Conservation (phyloP, 78 protist species). For the Protostelium mycophagum region DNA sequence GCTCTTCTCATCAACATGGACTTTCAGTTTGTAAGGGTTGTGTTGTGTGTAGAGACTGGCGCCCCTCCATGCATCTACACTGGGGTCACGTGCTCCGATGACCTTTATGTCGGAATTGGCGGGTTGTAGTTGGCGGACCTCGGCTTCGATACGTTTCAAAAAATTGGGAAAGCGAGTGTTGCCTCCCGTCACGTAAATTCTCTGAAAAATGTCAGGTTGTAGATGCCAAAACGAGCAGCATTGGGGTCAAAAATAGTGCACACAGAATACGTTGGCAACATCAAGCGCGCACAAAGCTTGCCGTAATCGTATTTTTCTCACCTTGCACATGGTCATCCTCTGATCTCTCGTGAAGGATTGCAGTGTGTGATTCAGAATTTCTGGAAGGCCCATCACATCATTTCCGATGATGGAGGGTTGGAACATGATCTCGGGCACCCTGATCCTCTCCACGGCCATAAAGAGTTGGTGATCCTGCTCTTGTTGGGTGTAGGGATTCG, state of each 20-base stretch:
- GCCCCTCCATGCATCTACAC: background rate
- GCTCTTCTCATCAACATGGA: background rate
- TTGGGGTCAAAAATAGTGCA: background rate
- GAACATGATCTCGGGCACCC: conserved; percentile 32
- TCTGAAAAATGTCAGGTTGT: background rate
- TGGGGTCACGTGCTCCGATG: background rate
- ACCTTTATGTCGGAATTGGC: background rate
- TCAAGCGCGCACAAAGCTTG: no score
- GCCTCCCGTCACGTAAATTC: conserved; percentile 46
- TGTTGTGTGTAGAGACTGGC: background rate
- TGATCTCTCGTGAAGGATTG: background rate
- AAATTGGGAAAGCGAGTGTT: conserved; percentile 2
- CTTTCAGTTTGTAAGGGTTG: background rate
- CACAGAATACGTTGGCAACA: no score
- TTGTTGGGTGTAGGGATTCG: conserved; percentile 1
- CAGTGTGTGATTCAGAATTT: conserved; percentile 8
- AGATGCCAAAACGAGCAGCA: background rate
- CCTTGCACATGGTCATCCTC: background rate
- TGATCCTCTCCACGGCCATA: conserved; percentile 46
- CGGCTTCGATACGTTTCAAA: conserved; percentile 15
- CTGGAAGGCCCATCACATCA: conserved; percentile 46
- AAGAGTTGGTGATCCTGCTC: conserved; percentile 27
- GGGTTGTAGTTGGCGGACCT: conserved; percentile 15
- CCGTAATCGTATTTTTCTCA: conserved; percentile 7
- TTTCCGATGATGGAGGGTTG: conserved; percentile 48